Conservation (phyloP, 257 asterid species). For the Perilla frutescens region DNA sequence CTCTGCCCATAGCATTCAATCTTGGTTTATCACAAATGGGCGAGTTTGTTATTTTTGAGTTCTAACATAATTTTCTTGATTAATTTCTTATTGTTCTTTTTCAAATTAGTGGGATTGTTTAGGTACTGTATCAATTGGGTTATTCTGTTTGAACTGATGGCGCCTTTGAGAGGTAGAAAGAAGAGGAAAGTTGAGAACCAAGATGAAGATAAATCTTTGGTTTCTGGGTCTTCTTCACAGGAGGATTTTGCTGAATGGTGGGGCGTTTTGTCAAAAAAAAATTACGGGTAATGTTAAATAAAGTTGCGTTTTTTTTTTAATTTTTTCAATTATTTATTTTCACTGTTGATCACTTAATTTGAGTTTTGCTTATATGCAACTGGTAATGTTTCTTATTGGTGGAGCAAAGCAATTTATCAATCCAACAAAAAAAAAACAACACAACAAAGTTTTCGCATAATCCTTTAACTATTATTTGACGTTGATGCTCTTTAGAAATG, state of each 20-base stretch:
- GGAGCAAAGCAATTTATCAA: too few species aligned
- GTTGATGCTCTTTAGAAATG: too few species aligned
- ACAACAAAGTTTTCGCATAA: too few species aligned
- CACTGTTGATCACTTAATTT: conserved; percentile 19
- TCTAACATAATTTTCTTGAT: conserved; percentile 28
- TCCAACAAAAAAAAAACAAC: too few species aligned
- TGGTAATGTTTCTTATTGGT: too few species aligned
- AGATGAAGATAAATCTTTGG: conserved; percentile 52
- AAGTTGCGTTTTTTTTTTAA: background rate
- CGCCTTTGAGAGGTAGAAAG: conserved; percentile 77
- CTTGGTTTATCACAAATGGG: conserved; percentile 38
- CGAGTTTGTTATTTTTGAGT: conserved; percentile 34
- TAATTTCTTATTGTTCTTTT: conserved; percentile 29
- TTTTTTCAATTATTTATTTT: background rate
- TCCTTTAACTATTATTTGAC: too few species aligned
- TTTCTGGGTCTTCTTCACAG: conserved; percentile 62
- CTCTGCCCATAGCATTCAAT: conserved; percentile 23
- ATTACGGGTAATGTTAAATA: conserved; percentile 50
- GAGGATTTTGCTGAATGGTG: conserved; percentile 77
- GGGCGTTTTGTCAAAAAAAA: conserved; percentile 54
- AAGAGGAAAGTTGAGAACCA: conserved; percentile 63
- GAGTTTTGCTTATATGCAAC: background rate
- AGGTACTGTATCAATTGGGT: conserved; percentile 44
- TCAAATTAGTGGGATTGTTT: conserved; percentile 33
- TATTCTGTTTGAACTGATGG: conserved; percentile 47